phyloP scores from a whole-genome alignment of 352 stramenopile genomes.

The Pythium volutum region DNA sequence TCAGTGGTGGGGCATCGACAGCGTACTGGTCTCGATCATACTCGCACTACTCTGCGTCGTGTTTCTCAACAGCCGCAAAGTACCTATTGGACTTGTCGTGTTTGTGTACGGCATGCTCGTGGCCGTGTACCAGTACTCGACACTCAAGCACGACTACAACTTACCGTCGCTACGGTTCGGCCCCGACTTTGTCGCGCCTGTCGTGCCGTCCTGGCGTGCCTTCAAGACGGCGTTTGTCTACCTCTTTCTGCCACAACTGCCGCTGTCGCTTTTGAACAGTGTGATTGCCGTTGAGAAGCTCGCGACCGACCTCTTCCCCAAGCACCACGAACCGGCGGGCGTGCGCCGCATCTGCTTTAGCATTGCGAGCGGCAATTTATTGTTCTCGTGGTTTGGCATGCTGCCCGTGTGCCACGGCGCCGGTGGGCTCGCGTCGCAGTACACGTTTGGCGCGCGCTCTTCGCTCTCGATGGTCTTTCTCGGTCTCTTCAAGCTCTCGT shows the following conservation, averaged over 20 bases:
- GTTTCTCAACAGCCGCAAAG: constrained; percentile 54
- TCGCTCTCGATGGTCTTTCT: constrained; percentile 90
- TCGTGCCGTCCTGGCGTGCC: constrained; percentile 50
- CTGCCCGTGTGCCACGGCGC: constrained; percentile 93
- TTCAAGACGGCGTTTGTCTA: constrained; percentile 81
- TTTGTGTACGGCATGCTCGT: constrained; percentile 73
- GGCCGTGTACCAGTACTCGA: constrained; percentile 56
- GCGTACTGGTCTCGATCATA: constrained; percentile 61
- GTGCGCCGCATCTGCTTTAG: constrained; percentile 70
- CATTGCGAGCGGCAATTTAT: constrained; percentile 74
- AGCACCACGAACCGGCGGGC: constrained; percentile 51
- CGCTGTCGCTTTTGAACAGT: constrained; percentile 91
- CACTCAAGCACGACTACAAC: constrained; percentile 44
- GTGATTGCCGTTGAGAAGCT: constrained; percentile 91
- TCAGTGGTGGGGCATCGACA: constrained; percentile 65
- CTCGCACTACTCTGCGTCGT: constrained; percentile 70
- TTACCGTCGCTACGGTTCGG: constrained; percentile 49
- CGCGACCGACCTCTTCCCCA: constrained; percentile 85
- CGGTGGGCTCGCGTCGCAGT: constrained; percentile 90
- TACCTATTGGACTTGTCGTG: constrained; percentile 61
- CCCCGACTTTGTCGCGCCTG: constrained; percentile 53
- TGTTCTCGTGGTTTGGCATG: constrained; percentile 87
- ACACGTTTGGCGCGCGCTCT: constrained; percentile 89
- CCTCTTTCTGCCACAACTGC: constrained; percentile 88
- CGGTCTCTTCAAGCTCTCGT: constrained; percentile 84